Conservation (phyloP, 2,329 filamentous ascomycete species). For the Plectosphaerella plurivora region DNA sequence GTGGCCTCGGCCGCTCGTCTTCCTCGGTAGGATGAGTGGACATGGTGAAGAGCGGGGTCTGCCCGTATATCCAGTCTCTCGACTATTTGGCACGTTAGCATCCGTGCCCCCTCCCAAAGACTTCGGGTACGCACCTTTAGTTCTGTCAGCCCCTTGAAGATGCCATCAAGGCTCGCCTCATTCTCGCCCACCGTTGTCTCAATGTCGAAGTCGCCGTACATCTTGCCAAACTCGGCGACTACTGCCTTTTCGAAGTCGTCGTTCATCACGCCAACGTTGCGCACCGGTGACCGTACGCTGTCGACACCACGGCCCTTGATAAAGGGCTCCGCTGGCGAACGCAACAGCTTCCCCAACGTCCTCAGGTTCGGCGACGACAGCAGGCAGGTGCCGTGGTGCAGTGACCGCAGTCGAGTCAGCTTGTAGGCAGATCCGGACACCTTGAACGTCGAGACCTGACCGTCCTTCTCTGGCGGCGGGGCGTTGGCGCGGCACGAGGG, state of each 20-base stretch:
- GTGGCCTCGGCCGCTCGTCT: conserved; percentile 51
- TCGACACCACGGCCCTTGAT: conserved; percentile 83
- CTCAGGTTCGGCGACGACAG: conserved; percentile 71
- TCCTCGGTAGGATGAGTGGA: conserved; percentile 56
- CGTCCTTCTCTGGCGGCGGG: neutral
- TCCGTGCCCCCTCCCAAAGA: neutral
- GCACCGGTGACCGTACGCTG: conserved; percentile 80
- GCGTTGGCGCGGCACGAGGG: neutral
- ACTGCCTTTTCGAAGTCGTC: conserved; percentile 50
- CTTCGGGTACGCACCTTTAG: conserved; percentile 44
- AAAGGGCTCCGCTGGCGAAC: conserved; percentile 71
- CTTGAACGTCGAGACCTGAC: conserved; percentile 55
- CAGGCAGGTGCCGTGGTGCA: conserved; percentile 93
- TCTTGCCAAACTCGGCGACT: conserved; percentile 57
- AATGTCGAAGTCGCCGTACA: conserved; percentile 53
- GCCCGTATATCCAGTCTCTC: conserved; percentile 72
- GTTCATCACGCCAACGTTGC: conserved; percentile 63
- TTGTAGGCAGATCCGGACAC: conserved; percentile 95
- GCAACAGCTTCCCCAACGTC: conserved; percentile 64
- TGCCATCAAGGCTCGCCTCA: conserved; percentile 38
- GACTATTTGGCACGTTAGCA: conserved; percentile 34
- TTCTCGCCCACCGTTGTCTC: conserved; percentile 38
- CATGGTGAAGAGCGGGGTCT: conserved; percentile 81
- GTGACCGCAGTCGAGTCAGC: conserved; percentile 70
- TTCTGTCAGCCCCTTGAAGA: conserved; percentile 59